Evolutionary conservation across 2,329 filamentous ascomycete genomes (phyloP).

Genomic region (Fusarium domesticum): DNA sequence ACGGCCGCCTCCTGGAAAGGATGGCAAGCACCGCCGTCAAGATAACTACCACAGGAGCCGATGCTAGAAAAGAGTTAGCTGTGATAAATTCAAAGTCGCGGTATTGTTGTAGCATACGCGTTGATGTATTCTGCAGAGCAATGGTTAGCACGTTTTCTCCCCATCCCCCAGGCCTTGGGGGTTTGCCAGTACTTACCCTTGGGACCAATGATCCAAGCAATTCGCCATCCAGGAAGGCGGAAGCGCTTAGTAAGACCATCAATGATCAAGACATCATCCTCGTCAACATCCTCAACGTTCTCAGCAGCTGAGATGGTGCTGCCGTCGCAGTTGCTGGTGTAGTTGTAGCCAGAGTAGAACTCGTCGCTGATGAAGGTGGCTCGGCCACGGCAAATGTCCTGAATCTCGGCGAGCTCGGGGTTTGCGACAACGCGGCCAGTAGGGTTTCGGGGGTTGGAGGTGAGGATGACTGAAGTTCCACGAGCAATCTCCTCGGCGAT

Average conservation of each 20-base stretch:
- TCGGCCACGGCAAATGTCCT: slow-evolving; percentile 86
- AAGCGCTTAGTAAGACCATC: slow-evolving; percentile 97
- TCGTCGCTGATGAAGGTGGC: slow-evolving; percentile 94
- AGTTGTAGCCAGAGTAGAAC: slow-evolving; percentile 96
- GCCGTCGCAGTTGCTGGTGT: slow-evolving; percentile 88
- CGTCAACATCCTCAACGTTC: slow-evolving; percentile 85
- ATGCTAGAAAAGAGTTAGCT: slow-evolving; percentile 50
- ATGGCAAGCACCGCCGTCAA: slow-evolving; percentile 91
- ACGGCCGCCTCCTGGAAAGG: slow-evolving; percentile 94
- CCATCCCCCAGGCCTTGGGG: neutral
- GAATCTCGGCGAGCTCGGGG: slow-evolving; percentile 82
- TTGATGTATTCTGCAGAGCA: slow-evolving; percentile 71
- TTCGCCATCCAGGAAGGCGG: slow-evolving; percentile 91
- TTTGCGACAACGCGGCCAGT: slow-evolving; percentile 85
- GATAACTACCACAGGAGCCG: slow-evolving; percentile 86
- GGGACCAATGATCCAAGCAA: slow-evolving; percentile 92
- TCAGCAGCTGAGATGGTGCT: slow-evolving; percentile 83
- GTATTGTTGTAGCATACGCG: slow-evolving; percentile 51
- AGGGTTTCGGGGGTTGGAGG: slow-evolving; percentile 92
- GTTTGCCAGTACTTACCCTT: slow-evolving; percentile 50
- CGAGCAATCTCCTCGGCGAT: slow-evolving; percentile 88
- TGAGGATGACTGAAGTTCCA: slow-evolving; percentile 83
- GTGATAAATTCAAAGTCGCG: neutral
- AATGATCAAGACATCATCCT: slow-evolving; percentile 89
- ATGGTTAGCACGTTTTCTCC: slow-evolving; percentile 10